Base-by-base conservation (phyloP, 1,284 basidiomycete species). In the Anthracocystis panici-leucophaei region DNA sequence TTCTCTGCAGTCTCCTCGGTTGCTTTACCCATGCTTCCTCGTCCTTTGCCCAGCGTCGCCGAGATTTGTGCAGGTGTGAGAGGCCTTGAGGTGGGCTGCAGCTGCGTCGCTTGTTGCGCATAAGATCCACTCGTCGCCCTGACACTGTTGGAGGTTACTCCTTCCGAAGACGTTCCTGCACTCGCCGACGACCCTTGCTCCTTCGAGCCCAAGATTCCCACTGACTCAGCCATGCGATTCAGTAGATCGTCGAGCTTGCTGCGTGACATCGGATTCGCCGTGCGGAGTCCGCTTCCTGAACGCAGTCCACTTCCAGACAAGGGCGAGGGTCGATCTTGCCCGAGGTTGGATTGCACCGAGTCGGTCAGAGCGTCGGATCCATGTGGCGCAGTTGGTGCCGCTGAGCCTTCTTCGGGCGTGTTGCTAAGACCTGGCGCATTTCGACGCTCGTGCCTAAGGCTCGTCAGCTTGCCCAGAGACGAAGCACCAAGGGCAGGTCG, bases 231-330 rank as follows among this genome's bases (percentile, higher is more conserved):
- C 80, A 81, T 80, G 11, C 77, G 72, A 31, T 57, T 68, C 16
- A 81, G 76, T 67, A 81, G 52, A 16, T 80, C 79, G 33, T 81
- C 78, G 44, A 81, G 68, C 57, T 78, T 78, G 25, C 79, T 72
- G 42, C 74, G 71, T 14, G 73, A 70, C 49, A 74, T 61, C 2
- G 71, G 69, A 35, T 70, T 65, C 8, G 62, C 60, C 9, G 63
- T 70, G 6, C 72, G 63, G 18, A 72, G 52, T 16, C 57, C 59
- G 11, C 40, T 45, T 20, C 57, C 63, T 12, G 61, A 54, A 11
- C 67, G 61, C 40, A 61, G 33, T 16, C 57, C 63, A 38, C 67
- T 69, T 12, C 65, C 65, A 10, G 69, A 65, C 14, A 71, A 49
- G 8, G 68, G 63, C 1, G 58, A 65, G 0, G 54, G 54, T 41